phyloP scores from a whole-genome alignment of 768 basidiomycete species.

The Suillus spraguei region DNA sequence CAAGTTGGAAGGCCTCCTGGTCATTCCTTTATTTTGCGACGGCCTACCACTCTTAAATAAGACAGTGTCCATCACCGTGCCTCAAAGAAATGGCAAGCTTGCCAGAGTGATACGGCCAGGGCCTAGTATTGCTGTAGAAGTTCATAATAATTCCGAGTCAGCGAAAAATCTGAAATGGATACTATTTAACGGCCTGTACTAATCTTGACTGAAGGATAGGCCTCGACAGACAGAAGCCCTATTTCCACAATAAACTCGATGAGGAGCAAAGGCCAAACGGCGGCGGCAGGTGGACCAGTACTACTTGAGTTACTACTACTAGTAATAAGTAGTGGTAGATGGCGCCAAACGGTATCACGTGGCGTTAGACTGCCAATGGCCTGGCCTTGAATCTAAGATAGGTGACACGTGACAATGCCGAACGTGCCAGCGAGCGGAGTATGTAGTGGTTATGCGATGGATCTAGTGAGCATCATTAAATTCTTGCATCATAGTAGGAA shows the following conservation, averaged over 20 bases:
- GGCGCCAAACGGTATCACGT: too few species aligned
- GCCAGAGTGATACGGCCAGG: not conserved
- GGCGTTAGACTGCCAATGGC: too few species aligned
- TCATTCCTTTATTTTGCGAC: not conserved
- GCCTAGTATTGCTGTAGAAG: not conserved
- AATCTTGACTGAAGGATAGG: not conserved
- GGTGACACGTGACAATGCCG: too few species aligned
- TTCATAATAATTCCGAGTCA: not conserved
- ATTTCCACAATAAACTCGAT: not conserved
- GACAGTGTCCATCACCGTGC: not conserved
- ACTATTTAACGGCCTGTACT: not conserved
- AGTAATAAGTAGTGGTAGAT: not conserved
- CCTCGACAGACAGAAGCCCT: not conserved
- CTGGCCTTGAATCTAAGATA: too few species aligned
- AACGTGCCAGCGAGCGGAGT: too few species aligned
- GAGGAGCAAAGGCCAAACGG: not conserved
- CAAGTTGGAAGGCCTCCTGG: conserved; percentile 1
- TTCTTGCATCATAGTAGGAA: too few species aligned
- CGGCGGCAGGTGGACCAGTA: not conserved
- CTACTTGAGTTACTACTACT: not conserved
- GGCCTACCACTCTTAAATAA: not conserved
- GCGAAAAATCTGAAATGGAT: not conserved
- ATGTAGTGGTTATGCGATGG: too few species aligned
- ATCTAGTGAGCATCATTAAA: too few species aligned
- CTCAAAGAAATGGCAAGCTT: not conserved